These are phyloP conservation scores for Hansfordia pulvinata DNA, from an alignment of 2,329 filamentous ascomycete species.

Conservation along the genomic window DNA sequence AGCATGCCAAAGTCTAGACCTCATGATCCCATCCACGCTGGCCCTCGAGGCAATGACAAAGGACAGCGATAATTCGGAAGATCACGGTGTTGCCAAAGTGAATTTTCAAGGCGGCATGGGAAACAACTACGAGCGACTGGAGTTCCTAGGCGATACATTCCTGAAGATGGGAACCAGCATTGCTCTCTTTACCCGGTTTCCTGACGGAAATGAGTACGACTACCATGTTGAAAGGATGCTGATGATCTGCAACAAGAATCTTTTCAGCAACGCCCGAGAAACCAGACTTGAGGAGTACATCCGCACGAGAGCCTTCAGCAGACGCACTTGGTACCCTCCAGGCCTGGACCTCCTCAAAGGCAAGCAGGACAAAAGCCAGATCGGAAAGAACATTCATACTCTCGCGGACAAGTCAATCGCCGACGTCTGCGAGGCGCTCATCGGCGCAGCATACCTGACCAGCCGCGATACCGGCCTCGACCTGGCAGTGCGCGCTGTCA, in stretches of 20 bases:
- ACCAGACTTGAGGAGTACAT: constrained; percentile 60
- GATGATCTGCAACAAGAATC: constrained; percentile 80
- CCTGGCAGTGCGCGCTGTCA: constrained; percentile 49
- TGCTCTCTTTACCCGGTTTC: constrained; percentile 63
- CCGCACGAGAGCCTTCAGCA: constrained; percentile 69
- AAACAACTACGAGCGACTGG: constrained; percentile 85
- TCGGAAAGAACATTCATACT: constrained; percentile 49
- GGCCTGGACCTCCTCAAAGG: constrained; percentile 61
- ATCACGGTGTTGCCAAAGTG: constrained; percentile 51
- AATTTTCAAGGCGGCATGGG: constrained; percentile 80
- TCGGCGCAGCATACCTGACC: constrained; percentile 65
- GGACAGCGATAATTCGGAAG: constrained; percentile 72
- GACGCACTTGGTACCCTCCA: constrained; percentile 80
- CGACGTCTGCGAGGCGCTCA: constrained; percentile 88
- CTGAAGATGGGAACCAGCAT: constrained; percentile 94
- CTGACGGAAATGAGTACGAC: constrained; percentile 68
- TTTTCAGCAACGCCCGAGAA: constrained; percentile 64
- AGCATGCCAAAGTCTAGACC: constrained; percentile 49
- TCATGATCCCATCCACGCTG: constrained; percentile 51
- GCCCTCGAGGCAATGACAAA: constrained; percentile 89
- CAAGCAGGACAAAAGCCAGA: constrained; percentile 43
- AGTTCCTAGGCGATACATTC: constrained; percentile 88
- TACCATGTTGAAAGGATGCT: constrained; percentile 87
- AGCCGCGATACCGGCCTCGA: constrained; percentile 31
- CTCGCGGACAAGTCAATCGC: constrained; percentile 84